These are phyloP conservation scores for Pythium monospermum DNA, from an alignment of 352 stramenopile species.

Conservation along the genomic window DNA sequence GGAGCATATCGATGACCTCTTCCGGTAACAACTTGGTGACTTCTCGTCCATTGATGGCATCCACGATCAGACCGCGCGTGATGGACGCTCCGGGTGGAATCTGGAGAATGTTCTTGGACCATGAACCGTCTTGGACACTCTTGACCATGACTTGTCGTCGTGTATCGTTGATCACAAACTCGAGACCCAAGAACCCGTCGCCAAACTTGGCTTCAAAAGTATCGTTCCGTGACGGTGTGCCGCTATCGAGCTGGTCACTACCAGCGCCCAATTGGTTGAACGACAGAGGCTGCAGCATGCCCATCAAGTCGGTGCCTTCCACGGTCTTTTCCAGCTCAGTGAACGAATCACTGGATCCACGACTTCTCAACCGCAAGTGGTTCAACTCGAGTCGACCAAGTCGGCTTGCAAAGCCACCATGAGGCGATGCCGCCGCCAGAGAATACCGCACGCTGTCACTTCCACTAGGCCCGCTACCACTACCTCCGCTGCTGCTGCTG, in stretches of 20 bases:
- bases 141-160: constrained; percentile 61
- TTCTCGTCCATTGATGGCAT: constrained; percentile 53
- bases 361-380: constrained; percentile 43
- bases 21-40: constrained; percentile 29
- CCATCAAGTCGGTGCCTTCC: not conserved
- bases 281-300: not conserved
- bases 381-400: constrained; percentile 55
- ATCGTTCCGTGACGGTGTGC: constrained; percentile 20
- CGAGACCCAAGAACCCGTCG: constrained; percentile 62
- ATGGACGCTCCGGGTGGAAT: constrained; percentile 38
- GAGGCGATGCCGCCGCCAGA: constrained; percentile 16
- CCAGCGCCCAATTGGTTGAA: not conserved
- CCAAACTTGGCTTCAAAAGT: constrained; percentile 72
- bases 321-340: constrained; percentile 12
- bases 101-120: constrained; percentile 32
- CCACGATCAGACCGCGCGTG: constrained; percentile 49
- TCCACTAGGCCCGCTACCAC: constrained; percentile 2
- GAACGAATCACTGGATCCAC: constrained; percentile 17
- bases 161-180: constrained; percentile 56
- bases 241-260: not conserved
- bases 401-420: constrained; percentile 40
- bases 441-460: constrained; percentile 8
- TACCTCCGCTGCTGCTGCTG: constrained; percentile 7
- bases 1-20: constrained; percentile 60
- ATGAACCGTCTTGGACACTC: constrained; percentile 35